These are phyloP conservation scores for Cladosporium cucumerinum DNA, from an alignment of 2,329 filamentous ascomycete species.

Conservation along the genomic window DNA sequence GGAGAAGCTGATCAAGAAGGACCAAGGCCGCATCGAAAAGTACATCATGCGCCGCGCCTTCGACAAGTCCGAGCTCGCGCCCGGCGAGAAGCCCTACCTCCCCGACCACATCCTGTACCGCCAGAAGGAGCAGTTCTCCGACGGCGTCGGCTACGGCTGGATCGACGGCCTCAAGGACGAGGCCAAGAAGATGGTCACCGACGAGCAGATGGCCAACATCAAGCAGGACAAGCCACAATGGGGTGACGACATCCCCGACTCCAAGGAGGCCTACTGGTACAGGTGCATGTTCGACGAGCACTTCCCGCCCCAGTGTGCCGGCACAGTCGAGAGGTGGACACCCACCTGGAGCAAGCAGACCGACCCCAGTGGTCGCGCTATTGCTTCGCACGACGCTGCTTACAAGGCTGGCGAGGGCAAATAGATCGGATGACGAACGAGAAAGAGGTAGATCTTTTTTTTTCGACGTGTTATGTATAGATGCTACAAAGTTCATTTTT, in stretches of 20 bases:
- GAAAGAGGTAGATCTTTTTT: not conserved
- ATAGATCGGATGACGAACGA: not conserved
- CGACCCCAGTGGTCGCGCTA: slow-evolving; percentile 78
- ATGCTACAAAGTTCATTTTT: not conserved
- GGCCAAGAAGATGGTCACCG: slow-evolving; percentile 82
- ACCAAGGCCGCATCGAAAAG: slow-evolving; percentile 71
- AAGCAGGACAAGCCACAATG: slow-evolving; percentile 97
- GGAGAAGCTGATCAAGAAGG: slow-evolving; percentile 90
- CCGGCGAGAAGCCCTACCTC: slow-evolving; percentile 78
- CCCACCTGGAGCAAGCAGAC: slow-evolving; percentile 96
- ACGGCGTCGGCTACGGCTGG: slow-evolving; percentile 98
- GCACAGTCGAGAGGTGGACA: slow-evolving; percentile 93
- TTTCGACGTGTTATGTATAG: slow-evolving; percentile 7
- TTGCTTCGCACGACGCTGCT: slow-evolving; percentile 34
- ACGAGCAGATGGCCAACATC: slow-evolving; percentile 75
- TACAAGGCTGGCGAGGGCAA: slow-evolving; percentile 28
- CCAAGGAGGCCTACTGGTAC: slow-evolving; percentile 99
- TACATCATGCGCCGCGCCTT: slow-evolving; percentile 98
- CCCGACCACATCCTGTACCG: slow-evolving; percentile 94
- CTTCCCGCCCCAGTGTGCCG: slow-evolving; percentile 87
- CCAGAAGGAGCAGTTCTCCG: slow-evolving; percentile 99
- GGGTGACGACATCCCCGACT: slow-evolving; percentile 88
- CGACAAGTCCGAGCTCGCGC: slow-evolving; percentile 78
- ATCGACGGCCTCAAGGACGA: slow-evolving; percentile 96
- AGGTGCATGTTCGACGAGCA: slow-evolving; percentile 98